Base-by-base conservation (phyloP, 768 basidiomycete genomes). In the Ramaria sp. region DNA sequence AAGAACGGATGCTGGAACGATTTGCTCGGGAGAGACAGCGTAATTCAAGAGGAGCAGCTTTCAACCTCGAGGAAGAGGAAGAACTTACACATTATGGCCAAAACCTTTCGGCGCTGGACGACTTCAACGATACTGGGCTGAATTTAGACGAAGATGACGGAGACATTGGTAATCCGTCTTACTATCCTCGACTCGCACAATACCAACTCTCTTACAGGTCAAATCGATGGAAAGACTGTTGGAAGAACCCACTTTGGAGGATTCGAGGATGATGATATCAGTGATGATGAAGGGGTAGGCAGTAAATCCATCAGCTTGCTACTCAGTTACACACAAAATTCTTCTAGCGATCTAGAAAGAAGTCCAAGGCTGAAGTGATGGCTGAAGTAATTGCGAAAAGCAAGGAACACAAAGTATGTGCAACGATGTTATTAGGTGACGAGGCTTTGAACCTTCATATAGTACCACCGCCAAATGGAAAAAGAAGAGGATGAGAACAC, bases 351-450 rank as follows among this genome's bases (percentile, higher is more conserved):
- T 78, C 79, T 44, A 74, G 83, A 56, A 96, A 95, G 69, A 95
- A 89, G 70, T 81, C 84, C 3, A 96, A 95, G 68, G 85, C 88
- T 1, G 94, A 99, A 63, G 89, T 97, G 57, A 98, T 99, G 96
- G 81, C 88, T 0, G 96, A 99, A 66, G 88, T 99, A 32, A 90
- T 99, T 43, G 88, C 91, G 1, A 99, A 98, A 70, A 94, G 91
- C 69, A 99, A 99, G 69, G 81, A 83, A 48, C 82, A 98, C 71
- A 97, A 95, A 74, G 95, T 91, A 61, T 28, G 69, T 52, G 53
- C 56, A 28, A 42, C 34, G 57, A 30, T 50, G n/a, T 47, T 16
- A 10, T 27, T 25, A 3, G 3, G 27, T 5, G 16, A 27, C 25
- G 10, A 10, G 12, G 39, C 22, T 25, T 6, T 38, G 28, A 36